Percentiles rank a stretch among this genome's conserved stretches.
Evolutionary conservation across 108 stramenopile species (phyloP).

Genomic region (Seminavis robusta): DNA sequence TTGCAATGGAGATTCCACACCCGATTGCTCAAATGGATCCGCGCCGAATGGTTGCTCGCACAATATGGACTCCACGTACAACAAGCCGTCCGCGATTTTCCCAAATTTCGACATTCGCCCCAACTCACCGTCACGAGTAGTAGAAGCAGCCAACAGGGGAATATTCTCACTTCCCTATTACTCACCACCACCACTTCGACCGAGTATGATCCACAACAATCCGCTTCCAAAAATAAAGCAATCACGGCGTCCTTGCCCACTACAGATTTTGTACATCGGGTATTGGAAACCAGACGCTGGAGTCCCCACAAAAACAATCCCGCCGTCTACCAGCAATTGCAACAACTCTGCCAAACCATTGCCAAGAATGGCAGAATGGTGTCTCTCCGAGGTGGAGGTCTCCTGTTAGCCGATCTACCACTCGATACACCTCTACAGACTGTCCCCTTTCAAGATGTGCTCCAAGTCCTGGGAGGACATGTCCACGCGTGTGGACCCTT

Average conservation of each 20-base stretch:
- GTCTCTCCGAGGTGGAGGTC: background rate
- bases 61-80: constrained; percentile 47
- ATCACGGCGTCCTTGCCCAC: constrained; percentile 36
- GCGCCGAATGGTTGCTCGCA: constrained; percentile 67
- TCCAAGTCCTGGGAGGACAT: constrained; percentile 49
- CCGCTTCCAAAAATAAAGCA: background rate
- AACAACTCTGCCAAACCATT: background rate
- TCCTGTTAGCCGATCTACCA: constrained; percentile 12
- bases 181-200: no score
- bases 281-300: constrained; percentile 69
- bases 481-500: constrained; percentile 52
- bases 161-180: background rate
- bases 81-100: constrained; percentile 52
- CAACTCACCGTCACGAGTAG: constrained; percentile 11
- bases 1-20: constrained; percentile 37
- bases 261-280: constrained; percentile 38
- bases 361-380: background rate
- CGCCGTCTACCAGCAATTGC: background rate
- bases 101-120: constrained; percentile 28
- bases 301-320: constrained; percentile 22
- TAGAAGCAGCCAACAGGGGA: background rate
- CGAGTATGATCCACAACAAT: no score
- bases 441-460: constrained; percentile 42
- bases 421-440: constrained; percentile 10
- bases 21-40: constrained; percentile 65